Evolutionary conservation across 2,329 filamentous ascomycete species (phyloP).

Genomic region (Cladosporium sp.): DNA sequence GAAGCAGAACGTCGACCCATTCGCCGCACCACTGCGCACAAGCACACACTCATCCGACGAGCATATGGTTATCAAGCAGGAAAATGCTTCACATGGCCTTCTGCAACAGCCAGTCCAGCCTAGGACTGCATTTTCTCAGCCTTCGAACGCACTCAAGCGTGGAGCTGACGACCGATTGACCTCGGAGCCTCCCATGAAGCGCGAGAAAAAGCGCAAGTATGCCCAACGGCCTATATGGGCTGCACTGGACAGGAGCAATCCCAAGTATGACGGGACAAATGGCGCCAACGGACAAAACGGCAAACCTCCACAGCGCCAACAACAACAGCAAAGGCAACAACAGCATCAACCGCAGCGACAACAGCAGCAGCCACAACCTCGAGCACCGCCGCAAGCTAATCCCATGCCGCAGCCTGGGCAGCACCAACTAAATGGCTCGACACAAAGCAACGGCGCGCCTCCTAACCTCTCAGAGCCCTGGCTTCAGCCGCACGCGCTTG

Average conservation of each 20-base stretch:
- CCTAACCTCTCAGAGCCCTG: not conserved
- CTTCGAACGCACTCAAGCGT: conserved; percentile 19
- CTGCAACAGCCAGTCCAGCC: conserved; percentile 7
- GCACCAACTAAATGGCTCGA: not conserved
- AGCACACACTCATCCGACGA: not conserved
- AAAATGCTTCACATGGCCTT: not conserved
- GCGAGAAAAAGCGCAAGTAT: conserved; percentile 26
- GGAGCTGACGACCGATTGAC: conserved; percentile 21
- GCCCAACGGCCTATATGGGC: conserved; percentile 32
- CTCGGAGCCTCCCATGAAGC: conserved; percentile 26
- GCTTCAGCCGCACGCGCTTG: not conserved
- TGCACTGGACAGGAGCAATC: conserved; percentile 27
- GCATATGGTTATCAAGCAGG: not conserved
- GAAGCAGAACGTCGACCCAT: conserved; percentile 2
- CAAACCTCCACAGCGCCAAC: not conserved
- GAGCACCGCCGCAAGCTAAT: not conserved
- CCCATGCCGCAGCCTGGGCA: not conserved
- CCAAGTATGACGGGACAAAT: conserved; percentile 17
- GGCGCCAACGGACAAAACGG: not conserved
- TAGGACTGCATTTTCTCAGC: not conserved
- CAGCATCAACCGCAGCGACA: not conserved
- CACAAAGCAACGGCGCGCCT: not conserved
- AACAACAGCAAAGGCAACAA: conserved; percentile 1
- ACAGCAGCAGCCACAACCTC: not conserved
- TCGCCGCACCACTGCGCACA: not conserved